Evolutionary conservation across 805 yeast genomes (phyloP), one percentile per base, ranked within the genome.

Genomic region (Sugiyamaella mastotermitis): DNA sequence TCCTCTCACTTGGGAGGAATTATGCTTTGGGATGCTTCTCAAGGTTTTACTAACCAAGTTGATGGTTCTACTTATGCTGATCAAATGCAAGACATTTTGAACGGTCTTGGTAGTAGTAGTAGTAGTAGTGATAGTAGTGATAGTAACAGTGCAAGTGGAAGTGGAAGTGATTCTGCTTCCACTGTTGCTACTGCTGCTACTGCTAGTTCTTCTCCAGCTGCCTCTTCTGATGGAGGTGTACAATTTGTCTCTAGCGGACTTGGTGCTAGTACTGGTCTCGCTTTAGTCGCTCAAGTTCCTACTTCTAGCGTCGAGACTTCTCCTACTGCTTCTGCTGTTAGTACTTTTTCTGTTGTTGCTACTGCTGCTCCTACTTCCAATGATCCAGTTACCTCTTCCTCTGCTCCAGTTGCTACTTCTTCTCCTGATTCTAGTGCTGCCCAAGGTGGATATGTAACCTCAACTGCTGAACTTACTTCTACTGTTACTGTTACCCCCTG

Each of bases 11-110:
- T 87, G 49, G 81, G 81, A 16, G 83, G 87, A 23, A 74, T 88
- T 53, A 76, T 81, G 71, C 64, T 87, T 44, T 88, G 97, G 97
- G 95, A 86, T 49, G 83, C 86, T 11, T 67, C 80, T 7, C 76
- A 75, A 47, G 74, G 74, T 14, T 70, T 71, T 51, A 59, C 66
- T 42, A 69, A 74, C 47, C 65, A 69, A 38, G 65, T 66, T 25
- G 65, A 65, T 42, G 80, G 73, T 25, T 52, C 46, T 18, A 45
- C 68, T 10, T 73, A 69, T 44, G 70, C 11, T 15, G 55, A 10
- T 30, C 43, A 18, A 3, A 23, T 28, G 39, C 31, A 15, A 11
- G 18, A 31, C 24, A 31, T 25, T 26, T 21, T 16, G 16, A 22
- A 37, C 21, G 39, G 33, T 17, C 39, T 11, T 9, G 14, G n/a